These are phyloP conservation scores for Botrytis paeoniae DNA, from an alignment of 2,329 filamentous ascomycete genomes.

Conservation along the genomic window DNA sequence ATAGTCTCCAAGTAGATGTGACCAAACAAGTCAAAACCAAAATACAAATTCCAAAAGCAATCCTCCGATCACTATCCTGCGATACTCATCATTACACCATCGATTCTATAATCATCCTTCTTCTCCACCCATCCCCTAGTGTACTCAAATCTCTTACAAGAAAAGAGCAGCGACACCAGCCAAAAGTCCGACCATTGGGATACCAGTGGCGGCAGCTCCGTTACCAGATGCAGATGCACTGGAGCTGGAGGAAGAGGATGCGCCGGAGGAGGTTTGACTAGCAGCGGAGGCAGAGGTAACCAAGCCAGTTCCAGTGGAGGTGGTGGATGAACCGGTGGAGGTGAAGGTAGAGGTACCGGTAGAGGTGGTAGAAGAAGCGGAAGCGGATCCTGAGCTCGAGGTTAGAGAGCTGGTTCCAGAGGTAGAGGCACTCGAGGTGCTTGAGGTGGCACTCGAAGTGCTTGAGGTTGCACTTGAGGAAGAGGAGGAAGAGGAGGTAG, in stretches of 20 bases:
- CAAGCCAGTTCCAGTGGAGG: slow-evolving; percentile 3
- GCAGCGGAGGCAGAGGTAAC: not conserved
- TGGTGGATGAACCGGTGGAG: slow-evolving; percentile 2
- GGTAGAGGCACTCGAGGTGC: not conserved
- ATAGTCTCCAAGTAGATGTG: not conserved
- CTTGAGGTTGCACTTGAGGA: not conserved
- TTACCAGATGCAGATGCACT: not conserved
- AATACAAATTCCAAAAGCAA: slow-evolving; percentile 1
- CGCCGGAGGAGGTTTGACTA: not conserved
- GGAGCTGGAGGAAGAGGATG: not conserved
- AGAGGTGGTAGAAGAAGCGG: not conserved
- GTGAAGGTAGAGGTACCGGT: not conserved
- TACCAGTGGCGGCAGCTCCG: slow-evolving; percentile 13
- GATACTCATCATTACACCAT: slow-evolving; percentile 13
- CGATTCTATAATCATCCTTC: not conserved
- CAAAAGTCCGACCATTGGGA: slow-evolving; percentile 19
- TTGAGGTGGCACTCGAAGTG: not conserved
- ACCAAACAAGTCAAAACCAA: not conserved
- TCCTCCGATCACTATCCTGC: not conserved
- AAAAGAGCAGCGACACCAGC: slow-evolving; percentile 16
- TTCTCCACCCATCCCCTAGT: not conserved
- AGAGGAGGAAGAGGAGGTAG: not conserved
- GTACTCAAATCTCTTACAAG: not conserved
- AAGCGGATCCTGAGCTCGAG: slow-evolving; percentile 4
- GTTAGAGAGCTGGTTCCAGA: not conserved